Conservation (phyloP, 345 rosid species). For the Heritiera littoralis region DNA sequence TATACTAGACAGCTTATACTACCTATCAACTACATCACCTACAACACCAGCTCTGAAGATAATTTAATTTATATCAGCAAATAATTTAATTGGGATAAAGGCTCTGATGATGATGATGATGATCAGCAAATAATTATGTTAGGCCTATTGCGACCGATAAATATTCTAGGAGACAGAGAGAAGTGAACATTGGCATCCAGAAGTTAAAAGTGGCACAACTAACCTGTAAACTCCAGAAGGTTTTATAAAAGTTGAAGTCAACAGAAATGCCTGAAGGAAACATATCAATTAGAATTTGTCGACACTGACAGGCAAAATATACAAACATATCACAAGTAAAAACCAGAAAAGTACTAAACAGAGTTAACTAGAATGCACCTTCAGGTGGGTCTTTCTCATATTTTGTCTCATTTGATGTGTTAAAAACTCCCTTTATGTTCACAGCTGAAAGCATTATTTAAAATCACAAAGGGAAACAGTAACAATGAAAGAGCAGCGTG, state of each 20-base stretch:
- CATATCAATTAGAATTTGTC: constrained; percentile 4
- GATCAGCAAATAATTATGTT: background rate
- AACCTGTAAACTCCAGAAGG: constrained; percentile 98
- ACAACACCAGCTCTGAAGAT: background rate
- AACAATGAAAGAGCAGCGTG: background rate
- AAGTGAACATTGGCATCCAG: background rate
- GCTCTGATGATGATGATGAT: too few species aligned
- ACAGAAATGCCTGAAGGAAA: constrained; percentile 69
- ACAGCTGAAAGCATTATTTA: constrained; percentile 68
- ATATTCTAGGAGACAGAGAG: background rate
- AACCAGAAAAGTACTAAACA: constrained; percentile 9
- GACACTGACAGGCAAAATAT: constrained; percentile 1
- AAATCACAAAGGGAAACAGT: constrained; percentile 1
- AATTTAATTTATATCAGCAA: background rate
- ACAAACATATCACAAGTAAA: constrained; percentile 9
- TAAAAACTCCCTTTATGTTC: constrained; percentile 94
- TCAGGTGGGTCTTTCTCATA: constrained; percentile 89
- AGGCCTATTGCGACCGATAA: background rate
- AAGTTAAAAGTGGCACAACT: constrained; percentile 19
- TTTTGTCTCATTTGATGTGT: constrained; percentile 93
- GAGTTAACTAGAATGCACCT: constrained; percentile 42
- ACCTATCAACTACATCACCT: background rate
- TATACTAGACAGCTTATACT: background rate
- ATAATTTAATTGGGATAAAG: too few species aligned
- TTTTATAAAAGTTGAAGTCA: constrained; percentile 96